Evolutionary conservation across 2,329 filamentous ascomycete genomes (phyloP).

Genomic region (Calonectria hawksworthii): DNA sequence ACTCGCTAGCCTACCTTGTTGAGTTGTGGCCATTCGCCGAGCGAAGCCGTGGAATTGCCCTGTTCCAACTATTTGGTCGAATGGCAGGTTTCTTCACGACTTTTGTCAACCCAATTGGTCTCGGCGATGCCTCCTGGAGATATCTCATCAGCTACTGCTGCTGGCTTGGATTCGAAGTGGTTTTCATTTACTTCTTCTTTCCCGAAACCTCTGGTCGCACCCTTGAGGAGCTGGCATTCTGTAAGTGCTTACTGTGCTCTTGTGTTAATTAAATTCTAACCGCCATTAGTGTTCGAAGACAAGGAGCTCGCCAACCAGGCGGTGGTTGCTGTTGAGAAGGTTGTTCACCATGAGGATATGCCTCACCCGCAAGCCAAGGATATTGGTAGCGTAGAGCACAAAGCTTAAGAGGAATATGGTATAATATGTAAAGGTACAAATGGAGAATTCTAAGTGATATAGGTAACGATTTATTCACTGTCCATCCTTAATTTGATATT

Average conservation of each 20-base stretch:
- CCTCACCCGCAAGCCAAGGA: not conserved
- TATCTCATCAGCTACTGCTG: slow-evolving; percentile 41
- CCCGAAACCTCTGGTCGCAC: slow-evolving; percentile 83
- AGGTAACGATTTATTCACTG: not conserved
- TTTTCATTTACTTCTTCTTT: slow-evolving; percentile 82
- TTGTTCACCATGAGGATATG: slow-evolving; percentile 20
- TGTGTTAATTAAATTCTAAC: not conserved
- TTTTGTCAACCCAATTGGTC: slow-evolving; percentile 42
- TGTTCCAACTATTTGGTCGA: slow-evolving; percentile 62
- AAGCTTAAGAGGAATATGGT: not conserved
- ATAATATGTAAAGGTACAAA: not conserved
- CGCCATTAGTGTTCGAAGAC: slow-evolving; percentile 17
- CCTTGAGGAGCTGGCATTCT: slow-evolving; percentile 70
- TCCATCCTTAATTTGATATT: not conserved
- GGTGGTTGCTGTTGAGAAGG: slow-evolving; percentile 15
- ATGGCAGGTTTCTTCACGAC: slow-evolving; percentile 38
- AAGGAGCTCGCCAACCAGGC: slow-evolving; percentile 21
- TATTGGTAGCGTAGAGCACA: not conserved
- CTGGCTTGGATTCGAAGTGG: slow-evolving; percentile 46
- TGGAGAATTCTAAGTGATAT: not conserved
- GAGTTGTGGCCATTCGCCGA: slow-evolving; percentile 71
- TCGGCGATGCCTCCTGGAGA: slow-evolving; percentile 34
- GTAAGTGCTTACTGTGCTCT: not conserved
- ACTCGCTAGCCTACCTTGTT: slow-evolving; percentile 60
- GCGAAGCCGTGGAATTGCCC: slow-evolving; percentile 65